These are phyloP conservation scores for Phialocephala sp. DNA, from an alignment of 2,329 filamentous ascomycete genomes.

Conservation along the genomic window DNA sequence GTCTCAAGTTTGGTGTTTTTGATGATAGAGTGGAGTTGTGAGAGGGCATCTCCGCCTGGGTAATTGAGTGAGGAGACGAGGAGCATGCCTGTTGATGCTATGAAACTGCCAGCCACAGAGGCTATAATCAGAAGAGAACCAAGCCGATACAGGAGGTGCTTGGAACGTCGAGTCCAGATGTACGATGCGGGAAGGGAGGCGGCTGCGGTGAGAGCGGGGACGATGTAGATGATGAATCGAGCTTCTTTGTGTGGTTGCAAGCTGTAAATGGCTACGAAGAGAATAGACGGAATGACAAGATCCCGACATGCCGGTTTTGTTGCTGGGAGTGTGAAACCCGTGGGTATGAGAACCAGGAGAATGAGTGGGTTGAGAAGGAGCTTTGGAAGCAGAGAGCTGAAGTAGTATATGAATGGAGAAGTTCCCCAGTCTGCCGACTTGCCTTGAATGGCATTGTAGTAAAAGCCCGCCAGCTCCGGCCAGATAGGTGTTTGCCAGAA, in stretches of 20 bases:
- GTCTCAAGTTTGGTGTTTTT: slow-evolving; percentile 24
- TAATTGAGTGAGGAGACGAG: slow-evolving; percentile 89
- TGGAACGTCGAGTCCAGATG: slow-evolving; percentile 69
- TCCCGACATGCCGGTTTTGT: slow-evolving; percentile 51
- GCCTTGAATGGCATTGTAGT: slow-evolving; percentile 87
- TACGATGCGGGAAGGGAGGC: slow-evolving; percentile 76
- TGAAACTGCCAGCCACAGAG: slow-evolving; percentile 66
- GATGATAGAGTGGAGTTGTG: slow-evolving; percentile 53
- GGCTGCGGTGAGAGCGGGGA: slow-evolving; percentile 80
- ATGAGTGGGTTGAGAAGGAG: slow-evolving; percentile 82
- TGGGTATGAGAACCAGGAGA: slow-evolving; percentile 56
- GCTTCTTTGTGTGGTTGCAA: slow-evolving; percentile 94
- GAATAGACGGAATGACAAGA: slow-evolving; percentile 68
- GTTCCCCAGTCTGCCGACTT: slow-evolving; percentile 88
- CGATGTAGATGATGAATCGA: slow-evolving; percentile 88
- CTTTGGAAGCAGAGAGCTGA: slow-evolving; percentile 78
- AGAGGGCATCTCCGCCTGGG: slow-evolving; percentile 83
- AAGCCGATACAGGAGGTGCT: slow-evolving; percentile 61
- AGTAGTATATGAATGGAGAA: slow-evolving; percentile 86
- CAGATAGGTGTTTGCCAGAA: slow-evolving; percentile 90
- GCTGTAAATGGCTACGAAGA: slow-evolving; percentile 83
- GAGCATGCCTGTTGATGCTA: slow-evolving; percentile 69
- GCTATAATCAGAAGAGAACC: slow-evolving; percentile 60
- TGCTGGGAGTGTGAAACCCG: slow-evolving; percentile 55
- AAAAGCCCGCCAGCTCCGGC: slow-evolving; percentile 89